These are phyloP conservation scores for Alternaria gansuensis DNA, from an alignment of 2,329 filamentous ascomycete species.

Conservation along the genomic window DNA sequence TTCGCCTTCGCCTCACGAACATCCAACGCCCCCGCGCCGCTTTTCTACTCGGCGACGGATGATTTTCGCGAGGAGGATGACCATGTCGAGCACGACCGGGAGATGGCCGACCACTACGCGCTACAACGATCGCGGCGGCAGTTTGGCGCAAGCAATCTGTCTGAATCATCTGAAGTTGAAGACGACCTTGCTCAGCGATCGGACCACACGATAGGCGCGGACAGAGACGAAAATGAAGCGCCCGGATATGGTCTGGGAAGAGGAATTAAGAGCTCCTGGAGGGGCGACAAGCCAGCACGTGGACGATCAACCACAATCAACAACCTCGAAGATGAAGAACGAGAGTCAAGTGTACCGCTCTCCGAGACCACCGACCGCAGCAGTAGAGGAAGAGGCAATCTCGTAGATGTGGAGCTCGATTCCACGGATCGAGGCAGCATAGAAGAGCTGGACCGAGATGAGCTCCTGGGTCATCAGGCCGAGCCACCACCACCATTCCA, in stretches of 20 bases:
- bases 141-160: slow-evolving; percentile 82
- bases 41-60: slow-evolving; percentile 93
- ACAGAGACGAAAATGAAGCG: slow-evolving; percentile 52
- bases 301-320: slow-evolving; percentile 51
- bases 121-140: slow-evolving; percentile 88
- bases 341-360: slow-evolving; percentile 54
- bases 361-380: slow-evolving; percentile 56
- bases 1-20: slow-evolving; percentile 84
- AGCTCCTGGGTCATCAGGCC: slow-evolving; percentile 54
- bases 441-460: slow-evolving; percentile 51
- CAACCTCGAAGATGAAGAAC: slow-evolving; percentile 47
- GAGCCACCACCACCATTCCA: slow-evolving; percentile 66
- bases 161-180: slow-evolving; percentile 85
- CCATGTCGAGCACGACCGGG: slow-evolving; percentile 86
- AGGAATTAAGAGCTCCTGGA: slow-evolving; percentile 67
- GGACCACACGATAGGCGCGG: slow-evolving; percentile 62
- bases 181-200: slow-evolving; percentile 64
- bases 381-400: slow-evolving; percentile 68
- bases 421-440: slow-evolving; percentile 63
- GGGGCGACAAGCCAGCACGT: slow-evolving; percentile 57
- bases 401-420: slow-evolving; percentile 89
- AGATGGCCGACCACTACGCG: slow-evolving; percentile 93
- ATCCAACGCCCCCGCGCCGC: slow-evolving; percentile 79
- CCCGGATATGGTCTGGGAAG: slow-evolving; percentile 55
- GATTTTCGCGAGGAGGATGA: slow-evolving; percentile 94